Conservation (phyloP, 768 basidiomycete genomes). For the Cantharellus cinnabarinus region DNA sequence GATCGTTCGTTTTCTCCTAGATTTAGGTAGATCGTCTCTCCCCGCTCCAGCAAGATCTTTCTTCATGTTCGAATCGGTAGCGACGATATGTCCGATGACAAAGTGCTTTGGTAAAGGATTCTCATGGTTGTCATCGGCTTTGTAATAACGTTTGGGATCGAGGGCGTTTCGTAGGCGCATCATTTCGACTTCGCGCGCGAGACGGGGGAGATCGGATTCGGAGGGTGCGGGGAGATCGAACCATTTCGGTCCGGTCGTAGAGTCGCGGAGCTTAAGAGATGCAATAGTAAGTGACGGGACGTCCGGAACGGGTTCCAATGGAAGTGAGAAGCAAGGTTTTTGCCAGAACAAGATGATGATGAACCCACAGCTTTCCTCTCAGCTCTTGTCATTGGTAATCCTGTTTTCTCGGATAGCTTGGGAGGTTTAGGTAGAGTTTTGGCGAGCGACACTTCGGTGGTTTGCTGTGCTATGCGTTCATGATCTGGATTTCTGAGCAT, state of each 20-base stretch:
- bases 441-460: conserved; percentile 33
- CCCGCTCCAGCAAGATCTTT: conserved; percentile 24
- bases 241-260: conserved; percentile 66
- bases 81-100: conserved; percentile 69
- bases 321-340: background rate
- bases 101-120: conserved; percentile 78
- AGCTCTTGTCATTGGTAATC: conserved; percentile 50
- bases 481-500: conserved; percentile 41
- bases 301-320: background rate
- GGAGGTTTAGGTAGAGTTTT: conserved; percentile 26
- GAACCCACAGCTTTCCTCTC: conserved; percentile 44
- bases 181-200: conserved; percentile 74
- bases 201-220: conserved; percentile 55
- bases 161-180: conserved; percentile 70
- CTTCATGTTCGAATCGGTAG: conserved; percentile 53
- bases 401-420: conserved; percentile 31
- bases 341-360: background rate
- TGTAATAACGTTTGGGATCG: conserved; percentile 82
- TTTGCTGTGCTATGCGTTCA: conserved; percentile 29
- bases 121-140: conserved; percentile 68
- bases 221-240: conserved; percentile 73
- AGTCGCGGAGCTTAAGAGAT: conserved; percentile 33
- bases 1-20: conserved; percentile 56
- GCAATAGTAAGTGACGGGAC: background rate
- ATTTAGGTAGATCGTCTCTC: conserved; percentile 44